phyloP scores from a whole-genome alignment of 768 basidiomycete species.

The Suillus spraguei region DNA sequence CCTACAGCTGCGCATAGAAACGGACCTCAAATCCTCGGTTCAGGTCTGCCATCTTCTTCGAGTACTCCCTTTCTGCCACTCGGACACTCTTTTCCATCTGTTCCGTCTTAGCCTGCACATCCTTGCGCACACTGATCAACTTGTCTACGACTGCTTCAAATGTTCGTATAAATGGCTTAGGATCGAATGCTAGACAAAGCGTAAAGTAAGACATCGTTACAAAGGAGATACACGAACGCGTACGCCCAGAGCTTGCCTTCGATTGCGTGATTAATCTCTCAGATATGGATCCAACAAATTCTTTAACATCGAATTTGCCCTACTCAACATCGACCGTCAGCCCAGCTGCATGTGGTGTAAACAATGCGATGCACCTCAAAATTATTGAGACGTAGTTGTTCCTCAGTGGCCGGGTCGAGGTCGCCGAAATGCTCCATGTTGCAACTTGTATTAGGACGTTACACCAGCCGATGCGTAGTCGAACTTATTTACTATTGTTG shows the following conservation, averaged over 20 bases:
- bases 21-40: slow-evolving; percentile 92
- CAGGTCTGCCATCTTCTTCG: slow-evolving; percentile 90
- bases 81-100: slow-evolving; percentile 91
- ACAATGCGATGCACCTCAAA: slow-evolving; percentile 49
- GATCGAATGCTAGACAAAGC: slow-evolving; percentile 76
- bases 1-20: slow-evolving; percentile 12
- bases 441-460: not conserved
- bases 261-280: slow-evolving; percentile 89
- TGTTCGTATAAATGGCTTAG: slow-evolving; percentile 88
- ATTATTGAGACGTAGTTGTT: slow-evolving; percentile 51
- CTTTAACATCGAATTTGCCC: slow-evolving; percentile 92
- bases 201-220: slow-evolving; percentile 2
- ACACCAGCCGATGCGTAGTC: slow-evolving; percentile 11
- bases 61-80: slow-evolving; percentile 90
- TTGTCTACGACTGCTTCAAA: slow-evolving; percentile 92
- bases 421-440: slow-evolving; percentile 30
- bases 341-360: slow-evolving; percentile 7
- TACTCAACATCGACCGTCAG: slow-evolving; percentile 30
- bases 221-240: slow-evolving; percentile 37
- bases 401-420: slow-evolving; percentile 56
- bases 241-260: slow-evolving; percentile 80
- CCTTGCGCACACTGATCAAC: slow-evolving; percentile 83
- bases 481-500: slow-evolving; percentile 35
- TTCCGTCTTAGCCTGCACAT: slow-evolving; percentile 89
- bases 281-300: slow-evolving; percentile 82